phyloP scores from a whole-genome alignment of 192 early-diverging fungal genomes.

The Lobulomyces angularis region DNA sequence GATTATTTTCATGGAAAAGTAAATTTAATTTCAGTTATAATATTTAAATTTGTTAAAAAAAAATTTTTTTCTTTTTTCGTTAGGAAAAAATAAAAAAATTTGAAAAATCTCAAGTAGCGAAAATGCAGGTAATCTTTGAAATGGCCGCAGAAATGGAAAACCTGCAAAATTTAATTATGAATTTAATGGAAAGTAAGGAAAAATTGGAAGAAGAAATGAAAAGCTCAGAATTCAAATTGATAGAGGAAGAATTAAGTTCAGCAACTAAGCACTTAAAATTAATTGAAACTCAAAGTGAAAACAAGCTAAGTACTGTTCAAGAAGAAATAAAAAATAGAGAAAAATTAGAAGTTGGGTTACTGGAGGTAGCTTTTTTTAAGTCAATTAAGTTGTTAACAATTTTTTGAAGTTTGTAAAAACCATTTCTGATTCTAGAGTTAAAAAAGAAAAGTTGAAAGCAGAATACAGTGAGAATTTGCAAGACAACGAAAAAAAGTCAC shows the following conservation, averaged over 20 bases:
- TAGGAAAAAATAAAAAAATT: too few species aligned
- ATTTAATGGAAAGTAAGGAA: slow-evolving; percentile 47
- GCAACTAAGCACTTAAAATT: too few species aligned
- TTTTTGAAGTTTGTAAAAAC: slow-evolving; percentile 26
- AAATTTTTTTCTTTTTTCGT: too few species aligned
- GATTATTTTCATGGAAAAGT: slow-evolving; percentile 71
- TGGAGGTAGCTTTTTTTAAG: not conserved
- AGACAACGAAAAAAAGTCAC: slow-evolving; percentile 37
- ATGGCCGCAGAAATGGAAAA: slow-evolving; percentile 33
- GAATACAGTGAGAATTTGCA: slow-evolving; percentile 39
- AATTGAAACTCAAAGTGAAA: slow-evolving; percentile 1
- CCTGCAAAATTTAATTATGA: slow-evolving; percentile 48
- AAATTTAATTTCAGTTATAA: too few species aligned
- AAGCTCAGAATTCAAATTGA: slow-evolving; percentile 12
- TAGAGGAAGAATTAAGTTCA: too few species aligned
- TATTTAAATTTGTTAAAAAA: too few species aligned
- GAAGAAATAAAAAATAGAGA: too few species aligned
- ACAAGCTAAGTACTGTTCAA: too few species aligned
- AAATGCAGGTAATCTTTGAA: not conserved
- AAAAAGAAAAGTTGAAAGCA: slow-evolving; percentile 16
- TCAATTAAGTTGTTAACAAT: not conserved
- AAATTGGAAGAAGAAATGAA: slow-evolving; percentile 30
- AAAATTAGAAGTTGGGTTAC: too few species aligned
- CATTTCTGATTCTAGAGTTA: slow-evolving; percentile 21
- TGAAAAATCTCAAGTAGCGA: too few species aligned